Conservation (phyloP, 2,329 filamentous ascomycete species). For the Ascocoryne sarcoides region DNA sequence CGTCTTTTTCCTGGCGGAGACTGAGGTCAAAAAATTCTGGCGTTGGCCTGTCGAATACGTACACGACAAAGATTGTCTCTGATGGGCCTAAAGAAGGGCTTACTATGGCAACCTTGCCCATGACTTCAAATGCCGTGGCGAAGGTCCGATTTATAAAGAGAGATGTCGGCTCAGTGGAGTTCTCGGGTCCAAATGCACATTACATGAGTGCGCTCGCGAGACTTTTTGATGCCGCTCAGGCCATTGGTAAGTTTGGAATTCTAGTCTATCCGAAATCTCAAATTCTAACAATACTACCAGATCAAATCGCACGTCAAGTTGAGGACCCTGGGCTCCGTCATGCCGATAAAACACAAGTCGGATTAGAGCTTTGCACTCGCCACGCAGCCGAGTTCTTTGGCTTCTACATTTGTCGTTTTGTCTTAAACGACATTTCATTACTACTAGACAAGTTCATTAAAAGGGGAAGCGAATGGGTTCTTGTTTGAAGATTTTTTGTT, state of each 20-base stretch:
- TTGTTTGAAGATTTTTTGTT: conserved; percentile 27
- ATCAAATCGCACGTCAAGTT: conserved; percentile 92
- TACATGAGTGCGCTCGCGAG: conserved; percentile 89
- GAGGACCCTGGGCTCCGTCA: conserved; percentile 89
- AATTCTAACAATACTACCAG: conserved; percentile 38
- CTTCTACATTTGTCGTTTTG: conserved; percentile 93
- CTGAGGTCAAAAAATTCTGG: conserved; percentile 82
- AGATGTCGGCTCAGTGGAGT: conserved; percentile 59
- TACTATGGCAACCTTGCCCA: conserved; percentile 68
- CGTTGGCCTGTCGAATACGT: conserved; percentile 45
- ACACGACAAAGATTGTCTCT: conserved; percentile 36
- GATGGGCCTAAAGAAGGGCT: conserved; percentile 49
- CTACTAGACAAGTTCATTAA: conserved; percentile 97
- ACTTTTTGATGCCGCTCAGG: conserved; percentile 87
- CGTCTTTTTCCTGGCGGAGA: conserved; percentile 83
- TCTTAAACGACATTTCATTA: conserved; percentile 72
- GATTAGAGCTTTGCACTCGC: conserved; percentile 83
- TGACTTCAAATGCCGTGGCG: conserved; percentile 51
- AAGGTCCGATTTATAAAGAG: conserved; percentile 62
- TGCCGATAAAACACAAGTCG: conserved; percentile 89
- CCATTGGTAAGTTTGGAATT: conserved; percentile 62
- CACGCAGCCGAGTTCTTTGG: conserved; percentile 97
- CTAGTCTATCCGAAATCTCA: background rate
- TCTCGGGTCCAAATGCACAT: conserved; percentile 73
- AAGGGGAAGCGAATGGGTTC: conserved; percentile 89